Base-by-base conservation (phyloP, 805 yeast genomes). In the Kluyveromyces nonfermentans region DNA sequence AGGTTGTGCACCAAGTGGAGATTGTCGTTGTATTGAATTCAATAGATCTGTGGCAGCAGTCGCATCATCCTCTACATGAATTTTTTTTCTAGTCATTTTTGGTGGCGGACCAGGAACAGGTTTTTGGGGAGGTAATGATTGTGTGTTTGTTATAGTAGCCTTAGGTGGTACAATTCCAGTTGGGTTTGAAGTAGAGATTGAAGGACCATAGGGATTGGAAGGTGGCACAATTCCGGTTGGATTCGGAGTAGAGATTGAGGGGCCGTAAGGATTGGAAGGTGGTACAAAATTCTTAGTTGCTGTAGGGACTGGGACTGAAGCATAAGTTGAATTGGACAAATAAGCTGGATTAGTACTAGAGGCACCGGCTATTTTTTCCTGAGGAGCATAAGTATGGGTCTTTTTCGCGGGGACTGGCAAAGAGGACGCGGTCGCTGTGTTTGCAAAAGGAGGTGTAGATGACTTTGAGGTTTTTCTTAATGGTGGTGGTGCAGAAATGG, bases 141-240 rank as follows among this genome's bases (percentile, higher is more conserved):
- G 36, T 9, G 46, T 39, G 35, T 46, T 39, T 18, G 52, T 52
- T 14, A 59, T 55, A 35, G 50, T 45, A 17, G 60, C 55, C 35
- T 48, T 38, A 12, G 34, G 41, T 38, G 41, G 41, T 10, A 28
- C 34, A 28, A 38, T 38, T n/a, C 41, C 41, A n/a, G 33, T 20
- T 33, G 50, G 22, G 16, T 44, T 30, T 35, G 32, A 39, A 39
- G 38, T 31, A 38, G 42, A 39, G 41, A 56, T 53, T 22, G 55
- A 48, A n/a, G 66, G 63, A 19, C 72, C 73, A 47, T 68, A 70
- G 36, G 74, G 69, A 50, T 67, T 66, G 42, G 50, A 41, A 18
- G 66, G 61, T 9, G 64, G 56, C 2, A 58, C 50, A n/a, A 56
- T 36, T 56, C 68, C 57, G 40, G 70, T 62, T 15, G 69, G 65